A percentile compares a stretch with the other conserved stretches of the same genome.
phyloP scores from a whole-genome alignment of 1,284 basidiomycete genomes.

The Sanguinoderma infundibulare region DNA sequence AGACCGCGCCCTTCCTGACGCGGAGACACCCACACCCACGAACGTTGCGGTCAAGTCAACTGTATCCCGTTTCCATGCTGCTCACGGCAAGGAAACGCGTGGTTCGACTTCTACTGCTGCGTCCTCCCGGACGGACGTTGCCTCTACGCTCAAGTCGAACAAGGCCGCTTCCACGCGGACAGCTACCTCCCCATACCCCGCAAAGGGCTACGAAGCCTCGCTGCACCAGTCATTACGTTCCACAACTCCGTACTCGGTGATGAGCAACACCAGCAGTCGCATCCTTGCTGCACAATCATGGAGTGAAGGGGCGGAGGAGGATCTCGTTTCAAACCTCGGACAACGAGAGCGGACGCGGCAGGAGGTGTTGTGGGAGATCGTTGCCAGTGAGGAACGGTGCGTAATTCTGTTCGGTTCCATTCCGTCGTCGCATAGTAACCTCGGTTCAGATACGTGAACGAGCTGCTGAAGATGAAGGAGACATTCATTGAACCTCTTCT shows the following conservation, averaged over 20 bases:
- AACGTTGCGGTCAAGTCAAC: conserved; percentile 58
- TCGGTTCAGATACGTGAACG: conserved; percentile 83
- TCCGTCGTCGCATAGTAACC: conserved; percentile 18
- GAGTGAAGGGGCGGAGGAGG: conserved; percentile 95
- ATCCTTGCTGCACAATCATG: conserved; percentile 87
- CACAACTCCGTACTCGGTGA: conserved; percentile 77
- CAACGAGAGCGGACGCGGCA: conserved; percentile 93
- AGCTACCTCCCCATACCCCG: conserved; percentile 62
- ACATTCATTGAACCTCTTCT: conserved; percentile 91
- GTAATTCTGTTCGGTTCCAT: conserved; percentile 32
- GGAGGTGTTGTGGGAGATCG: conserved; percentile 98
- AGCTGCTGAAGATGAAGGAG: conserved; percentile 90
- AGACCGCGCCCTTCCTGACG: conserved; percentile 41
- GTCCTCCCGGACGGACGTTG: conserved; percentile 47
- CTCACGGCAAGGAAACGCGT: conserved; percentile 71
- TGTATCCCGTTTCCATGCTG: conserved; percentile 74
- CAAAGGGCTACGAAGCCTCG: conserved; percentile 49
- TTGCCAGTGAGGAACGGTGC: conserved; percentile 94
- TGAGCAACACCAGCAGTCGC: conserved; percentile 66
- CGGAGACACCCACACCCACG: conserved; percentile 42
- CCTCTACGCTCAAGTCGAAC: conserved; percentile 39
- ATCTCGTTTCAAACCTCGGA: conserved; percentile 92
- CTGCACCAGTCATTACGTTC: conserved; percentile 72
- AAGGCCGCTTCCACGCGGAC: conserved; percentile 64
- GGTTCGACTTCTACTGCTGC: conserved; percentile 63